phyloP scores from a whole-genome alignment of 495 filamentous ascomycete genomes.

The Choiromyces venosus region DNA sequence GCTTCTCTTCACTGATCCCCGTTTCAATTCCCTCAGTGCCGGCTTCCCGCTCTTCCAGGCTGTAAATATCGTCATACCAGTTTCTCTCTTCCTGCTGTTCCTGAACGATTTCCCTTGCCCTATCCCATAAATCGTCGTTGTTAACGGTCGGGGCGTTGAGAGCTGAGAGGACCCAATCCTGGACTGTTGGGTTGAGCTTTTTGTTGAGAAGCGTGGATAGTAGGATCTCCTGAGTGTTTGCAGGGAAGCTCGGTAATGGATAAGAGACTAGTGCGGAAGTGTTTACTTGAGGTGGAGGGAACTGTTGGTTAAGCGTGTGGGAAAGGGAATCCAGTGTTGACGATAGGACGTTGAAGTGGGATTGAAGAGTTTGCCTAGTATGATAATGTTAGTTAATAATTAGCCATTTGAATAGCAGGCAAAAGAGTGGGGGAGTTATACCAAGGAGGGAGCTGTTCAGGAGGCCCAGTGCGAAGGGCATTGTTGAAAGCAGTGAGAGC shows the following conservation, averaged over 20 bases:
- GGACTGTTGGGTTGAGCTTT: slow-evolving; percentile 56
- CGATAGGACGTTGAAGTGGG: slow-evolving; percentile 31
- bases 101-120: slow-evolving; percentile 35
- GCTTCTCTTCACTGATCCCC: slow-evolving; percentile 43
- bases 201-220: slow-evolving; percentile 58
- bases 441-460: slow-evolving; percentile 58
- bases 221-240: slow-evolving; percentile 50
- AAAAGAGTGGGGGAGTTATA: slow-evolving; percentile 33
- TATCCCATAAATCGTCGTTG: slow-evolving; percentile 28
- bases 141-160: slow-evolving; percentile 27
- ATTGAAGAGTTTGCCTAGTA: slow-evolving; percentile 30
- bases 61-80: slow-evolving; percentile 45
- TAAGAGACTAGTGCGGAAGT: slow-evolving; percentile 52
- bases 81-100: slow-evolving; percentile 49
- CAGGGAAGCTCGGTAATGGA: slow-evolving; percentile 58
- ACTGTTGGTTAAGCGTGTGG: slow-evolving; percentile 52
- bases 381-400: slow-evolving; percentile 5
- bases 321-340: slow-evolving; percentile 55
- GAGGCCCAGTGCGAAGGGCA: slow-evolving; percentile 48
- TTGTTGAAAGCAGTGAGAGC: slow-evolving; percentile 53
- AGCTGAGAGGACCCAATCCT: slow-evolving; percentile 57
- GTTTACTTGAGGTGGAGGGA: slow-evolving; percentile 46
- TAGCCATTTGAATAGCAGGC: background rate
- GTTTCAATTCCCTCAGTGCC: slow-evolving; percentile 26
- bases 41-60: slow-evolving; percentile 37